A percentile compares a stretch with the other conserved stretches of the same genome.
phyloP scores from a whole-genome alignment of 805 yeast genomes.

The Starmerella potacharoeniae region DNA sequence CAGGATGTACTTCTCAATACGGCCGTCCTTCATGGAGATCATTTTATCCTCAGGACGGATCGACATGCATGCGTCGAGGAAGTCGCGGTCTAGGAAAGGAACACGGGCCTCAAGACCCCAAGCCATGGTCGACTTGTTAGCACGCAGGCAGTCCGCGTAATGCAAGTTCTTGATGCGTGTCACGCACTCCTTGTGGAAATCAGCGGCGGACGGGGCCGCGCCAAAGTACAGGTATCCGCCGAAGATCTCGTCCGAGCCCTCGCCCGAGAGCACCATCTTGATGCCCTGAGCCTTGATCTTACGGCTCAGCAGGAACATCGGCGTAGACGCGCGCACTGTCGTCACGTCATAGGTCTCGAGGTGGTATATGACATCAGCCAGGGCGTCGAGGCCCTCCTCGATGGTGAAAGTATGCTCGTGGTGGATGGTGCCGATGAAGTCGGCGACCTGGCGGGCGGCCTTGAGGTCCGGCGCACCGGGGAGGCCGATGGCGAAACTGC shows the following conservation, averaged over 20 bases:
- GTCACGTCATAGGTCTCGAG: constrained; percentile 97
- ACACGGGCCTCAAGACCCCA: constrained; percentile 99
- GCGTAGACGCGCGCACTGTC: constrained; percentile 97
- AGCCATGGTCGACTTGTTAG: constrained; percentile 99
- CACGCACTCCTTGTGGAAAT: constrained; percentile 93
- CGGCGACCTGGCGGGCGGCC: constrained; percentile 95
- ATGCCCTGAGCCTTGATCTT: constrained; percentile 99
- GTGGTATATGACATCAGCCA: constrained; percentile 87
- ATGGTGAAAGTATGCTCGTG: constrained; percentile 97
- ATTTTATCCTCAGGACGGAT: constrained; percentile 87
- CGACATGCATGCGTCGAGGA: constrained; percentile 87
- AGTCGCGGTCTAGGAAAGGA: constrained; percentile 92
- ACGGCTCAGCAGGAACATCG: constrained; percentile 91
- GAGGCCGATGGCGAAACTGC: constrained; percentile 93
- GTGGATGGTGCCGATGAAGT: constrained; percentile 88
- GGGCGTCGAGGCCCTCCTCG: constrained; percentile 93
- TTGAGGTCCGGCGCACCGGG: constrained; percentile 96
- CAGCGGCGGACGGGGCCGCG: constrained; percentile 83
- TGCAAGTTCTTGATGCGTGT: constrained; percentile 95
- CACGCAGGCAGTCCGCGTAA: constrained; percentile 93
- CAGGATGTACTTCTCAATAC: constrained; percentile 85
- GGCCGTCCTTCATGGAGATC: constrained; percentile 47
- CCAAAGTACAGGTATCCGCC: constrained; percentile 98
- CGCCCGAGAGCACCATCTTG: constrained; percentile 98
- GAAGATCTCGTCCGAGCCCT: constrained; percentile 97